Evolutionary conservation across 345 rosid species (phyloP).

Genomic region (Raphanus raphanistrum): DNA sequence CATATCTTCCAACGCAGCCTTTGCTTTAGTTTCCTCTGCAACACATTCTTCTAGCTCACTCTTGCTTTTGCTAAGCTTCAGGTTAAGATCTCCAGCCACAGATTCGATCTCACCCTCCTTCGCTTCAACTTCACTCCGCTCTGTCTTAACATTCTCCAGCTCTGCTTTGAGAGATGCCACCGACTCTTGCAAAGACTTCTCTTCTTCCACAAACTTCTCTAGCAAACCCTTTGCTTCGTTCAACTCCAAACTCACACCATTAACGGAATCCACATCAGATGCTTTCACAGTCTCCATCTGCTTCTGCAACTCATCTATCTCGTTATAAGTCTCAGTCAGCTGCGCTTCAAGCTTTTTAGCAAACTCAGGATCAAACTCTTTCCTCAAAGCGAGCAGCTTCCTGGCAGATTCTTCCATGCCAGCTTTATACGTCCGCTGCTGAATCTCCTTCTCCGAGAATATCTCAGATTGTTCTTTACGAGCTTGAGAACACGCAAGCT

Average conservation of each 20-base stretch:
- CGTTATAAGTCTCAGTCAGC: slow-evolving; percentile 57
- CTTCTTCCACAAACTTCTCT: slow-evolving; percentile 74
- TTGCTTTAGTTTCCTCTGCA: slow-evolving; percentile 60
- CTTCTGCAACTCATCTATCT: slow-evolving; percentile 61
- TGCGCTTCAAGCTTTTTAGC: slow-evolving; percentile 59
- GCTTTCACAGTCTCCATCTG: slow-evolving; percentile 74
- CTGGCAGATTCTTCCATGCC: slow-evolving; percentile 63
- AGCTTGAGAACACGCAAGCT: slow-evolving; percentile 64
- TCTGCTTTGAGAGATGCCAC: slow-evolving; percentile 72
- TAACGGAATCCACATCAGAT: slow-evolving; percentile 75
- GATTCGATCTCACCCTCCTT: slow-evolving; percentile 87
- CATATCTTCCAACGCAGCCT: slow-evolving; percentile 80
- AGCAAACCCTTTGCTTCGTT: slow-evolving; percentile 83
- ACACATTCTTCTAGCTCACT: slow-evolving; percentile 71
- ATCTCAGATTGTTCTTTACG: slow-evolving; percentile 72
- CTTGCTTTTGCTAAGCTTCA: slow-evolving; percentile 70
- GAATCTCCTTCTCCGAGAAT: slow-evolving; percentile 67
- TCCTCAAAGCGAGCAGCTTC: slow-evolving; percentile 55
- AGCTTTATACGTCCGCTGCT: slow-evolving; percentile 58
- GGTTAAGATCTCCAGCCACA: slow-evolving; percentile 76
- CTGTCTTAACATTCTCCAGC: slow-evolving; percentile 72
- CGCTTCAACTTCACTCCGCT: slow-evolving; percentile 65
- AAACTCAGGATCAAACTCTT: slow-evolving; percentile 71
- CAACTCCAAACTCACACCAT: slow-evolving; percentile 66
- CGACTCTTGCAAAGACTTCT: slow-evolving; percentile 58